Percentiles rank a stretch among this genome's conserved stretches.
Conservation (phyloP, 306 rosid genomes). For the Lathyrus aphaca region DNA sequence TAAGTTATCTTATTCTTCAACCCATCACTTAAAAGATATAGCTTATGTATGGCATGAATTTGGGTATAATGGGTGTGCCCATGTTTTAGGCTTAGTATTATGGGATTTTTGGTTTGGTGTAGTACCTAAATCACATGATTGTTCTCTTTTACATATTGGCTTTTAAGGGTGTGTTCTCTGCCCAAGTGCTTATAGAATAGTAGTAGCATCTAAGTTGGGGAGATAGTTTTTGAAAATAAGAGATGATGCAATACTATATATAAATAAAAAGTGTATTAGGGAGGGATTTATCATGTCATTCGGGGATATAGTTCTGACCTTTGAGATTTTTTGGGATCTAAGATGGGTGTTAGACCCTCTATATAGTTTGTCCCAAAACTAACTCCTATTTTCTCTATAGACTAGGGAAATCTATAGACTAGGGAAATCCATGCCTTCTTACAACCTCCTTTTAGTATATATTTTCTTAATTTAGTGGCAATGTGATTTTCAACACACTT, state of each 20-base stretch:
- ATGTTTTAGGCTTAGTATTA: not conserved
- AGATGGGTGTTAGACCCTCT: not conserved
- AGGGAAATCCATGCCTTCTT: not conserved
- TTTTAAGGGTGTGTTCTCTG: not conserved
- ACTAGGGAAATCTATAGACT: not conserved
- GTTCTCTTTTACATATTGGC: not conserved
- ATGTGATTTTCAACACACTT: not conserved
- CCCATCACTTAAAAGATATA: not conserved
- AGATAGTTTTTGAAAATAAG: not conserved
- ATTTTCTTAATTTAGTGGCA: not conserved
- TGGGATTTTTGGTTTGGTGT: not conserved
- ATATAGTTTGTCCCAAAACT: not conserved
- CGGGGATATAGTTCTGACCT: not conserved
- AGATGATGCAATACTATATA: not conserved
- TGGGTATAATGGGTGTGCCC: not conserved
- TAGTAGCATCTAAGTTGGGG: not conserved
- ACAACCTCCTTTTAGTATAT: not conserved
- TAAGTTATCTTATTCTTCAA: slow-evolving; percentile 38
- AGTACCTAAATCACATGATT: not conserved
- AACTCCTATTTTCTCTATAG: not conserved
- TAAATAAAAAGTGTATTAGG: not conserved
- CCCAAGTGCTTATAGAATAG: not conserved
- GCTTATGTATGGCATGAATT: not conserved
- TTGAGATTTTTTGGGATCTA: not conserved
- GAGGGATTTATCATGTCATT: not conserved